phyloP scores from a whole-genome alignment of 306 rosid genomes.

The cucumber (Cucumis sativus) region DNA sequence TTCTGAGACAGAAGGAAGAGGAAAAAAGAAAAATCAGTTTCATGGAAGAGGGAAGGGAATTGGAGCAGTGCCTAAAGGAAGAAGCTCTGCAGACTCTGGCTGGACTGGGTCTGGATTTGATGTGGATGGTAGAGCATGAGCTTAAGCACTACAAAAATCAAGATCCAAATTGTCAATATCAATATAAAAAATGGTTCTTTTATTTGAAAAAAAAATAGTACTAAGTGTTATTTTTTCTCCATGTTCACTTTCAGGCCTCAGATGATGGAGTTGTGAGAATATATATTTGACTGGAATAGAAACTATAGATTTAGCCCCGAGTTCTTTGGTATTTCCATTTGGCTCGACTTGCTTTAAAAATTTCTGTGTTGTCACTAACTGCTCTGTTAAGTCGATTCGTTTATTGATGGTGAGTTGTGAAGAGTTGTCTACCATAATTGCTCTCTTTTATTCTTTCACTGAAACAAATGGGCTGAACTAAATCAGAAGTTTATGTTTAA shows the following conservation, averaged over 20 bases:
- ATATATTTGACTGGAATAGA: background rate
- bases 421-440: no score
- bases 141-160: background rate
- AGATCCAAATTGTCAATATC: background rate
- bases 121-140: constrained; percentile 48
- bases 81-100: constrained; percentile 53
- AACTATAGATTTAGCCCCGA: background rate
- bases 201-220: background rate
- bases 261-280: background rate
- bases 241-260: background rate
- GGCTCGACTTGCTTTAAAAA: background rate
- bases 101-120: constrained; percentile 96
- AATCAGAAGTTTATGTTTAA: no score
- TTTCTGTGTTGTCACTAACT: background rate
- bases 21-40: constrained; percentile 53
- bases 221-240: background rate
- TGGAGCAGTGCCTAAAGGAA: constrained; percentile 69
- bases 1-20: constrained; percentile 54
- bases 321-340: background rate
- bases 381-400: background rate
- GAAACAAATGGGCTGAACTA: no score
- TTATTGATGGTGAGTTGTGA: no score
- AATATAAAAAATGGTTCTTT: background rate
- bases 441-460: no score
- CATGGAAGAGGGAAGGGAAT: constrained; percentile 78